Evolutionary conservation across 108 stramenopile species (phyloP).

Genomic region (Fragilariopsis cylindrus): DNA sequence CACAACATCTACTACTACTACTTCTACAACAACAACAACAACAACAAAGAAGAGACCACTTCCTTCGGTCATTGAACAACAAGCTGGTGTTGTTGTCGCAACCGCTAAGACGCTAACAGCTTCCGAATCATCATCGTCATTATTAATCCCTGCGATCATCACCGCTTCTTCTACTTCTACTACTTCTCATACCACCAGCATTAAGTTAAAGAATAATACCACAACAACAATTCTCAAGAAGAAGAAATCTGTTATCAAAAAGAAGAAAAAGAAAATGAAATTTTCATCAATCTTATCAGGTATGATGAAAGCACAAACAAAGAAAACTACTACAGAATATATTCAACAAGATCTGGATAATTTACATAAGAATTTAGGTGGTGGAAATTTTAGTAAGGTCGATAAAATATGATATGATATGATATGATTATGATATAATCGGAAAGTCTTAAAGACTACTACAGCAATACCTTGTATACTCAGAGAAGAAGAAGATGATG

Average conservation of each 20-base stretch:
- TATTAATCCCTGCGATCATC: neutral
- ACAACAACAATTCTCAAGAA: neutral
- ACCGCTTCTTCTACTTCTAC: too few species aligned
- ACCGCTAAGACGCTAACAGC: neutral
- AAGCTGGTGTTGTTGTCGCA: neutral
- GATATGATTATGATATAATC: too few species aligned
- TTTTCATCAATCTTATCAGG: constrained; percentile 62
- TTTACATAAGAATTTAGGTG: constrained; percentile 50
- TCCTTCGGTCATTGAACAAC: neutral
- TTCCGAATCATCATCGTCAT: neutral
- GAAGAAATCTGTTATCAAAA: constrained; percentile 22
- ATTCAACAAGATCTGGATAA: constrained; percentile 47
- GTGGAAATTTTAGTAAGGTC: constrained; percentile 62
- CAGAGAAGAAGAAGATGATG: too few species aligned
- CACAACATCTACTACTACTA: too few species aligned
- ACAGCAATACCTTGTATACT: too few species aligned
- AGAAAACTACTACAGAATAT: constrained; percentile 32
- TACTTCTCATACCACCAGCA: too few species aligned
- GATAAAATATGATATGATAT: constrained; percentile 77
- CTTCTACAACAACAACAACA: too few species aligned
- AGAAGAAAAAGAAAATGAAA: constrained; percentile 62
- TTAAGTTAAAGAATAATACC: neutral
- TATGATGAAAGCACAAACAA: constrained; percentile 31
- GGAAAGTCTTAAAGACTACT: too few species aligned
- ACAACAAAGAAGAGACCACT: too few species aligned